Conservation (phyloP, 2,329 filamentous ascomycete species). For the Paecilomyces variotii region DNA sequence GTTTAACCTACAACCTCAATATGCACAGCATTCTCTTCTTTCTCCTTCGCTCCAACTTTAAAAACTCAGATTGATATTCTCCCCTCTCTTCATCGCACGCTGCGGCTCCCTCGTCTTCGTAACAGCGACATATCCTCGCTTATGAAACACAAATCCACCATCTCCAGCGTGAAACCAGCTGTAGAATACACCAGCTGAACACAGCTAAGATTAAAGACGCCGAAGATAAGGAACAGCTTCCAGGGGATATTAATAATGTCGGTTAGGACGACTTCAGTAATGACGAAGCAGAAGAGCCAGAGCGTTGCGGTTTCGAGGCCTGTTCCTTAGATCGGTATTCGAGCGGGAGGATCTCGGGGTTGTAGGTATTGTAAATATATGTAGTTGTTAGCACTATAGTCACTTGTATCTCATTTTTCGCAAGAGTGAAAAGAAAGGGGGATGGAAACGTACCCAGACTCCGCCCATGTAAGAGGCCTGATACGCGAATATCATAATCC, state of each 20-base stretch:
- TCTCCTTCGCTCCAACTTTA: not conserved
- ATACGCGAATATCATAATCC: conserved; percentile 10
- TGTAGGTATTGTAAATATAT: conserved; percentile 7
- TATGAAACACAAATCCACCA: conserved; percentile 4
- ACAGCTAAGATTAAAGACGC: conserved; percentile 3
- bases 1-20: not conserved
- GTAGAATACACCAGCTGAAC: conserved; percentile 10
- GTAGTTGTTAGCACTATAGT: too few species aligned
- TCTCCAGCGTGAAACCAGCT: conserved; percentile 1
- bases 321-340: conserved; percentile 9
- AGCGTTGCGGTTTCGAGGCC: conserved; percentile 26
- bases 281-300: conserved; percentile 49
- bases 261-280: conserved; percentile 44
- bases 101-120: conserved; percentile 2
- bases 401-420: not conserved
- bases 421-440: not conserved
- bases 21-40: not conserved
- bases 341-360: conserved; percentile 10
- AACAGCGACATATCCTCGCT: conserved; percentile 1
- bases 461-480: conserved; percentile 11
- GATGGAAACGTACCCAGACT: conserved; percentile 7
- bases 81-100: conserved; percentile 1
- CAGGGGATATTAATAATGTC: conserved; percentile 15
- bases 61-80: not conserved
- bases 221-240: conserved; percentile 3